Conservation (phyloP, 768 basidiomycete genomes). For the Serendipita sp. region DNA sequence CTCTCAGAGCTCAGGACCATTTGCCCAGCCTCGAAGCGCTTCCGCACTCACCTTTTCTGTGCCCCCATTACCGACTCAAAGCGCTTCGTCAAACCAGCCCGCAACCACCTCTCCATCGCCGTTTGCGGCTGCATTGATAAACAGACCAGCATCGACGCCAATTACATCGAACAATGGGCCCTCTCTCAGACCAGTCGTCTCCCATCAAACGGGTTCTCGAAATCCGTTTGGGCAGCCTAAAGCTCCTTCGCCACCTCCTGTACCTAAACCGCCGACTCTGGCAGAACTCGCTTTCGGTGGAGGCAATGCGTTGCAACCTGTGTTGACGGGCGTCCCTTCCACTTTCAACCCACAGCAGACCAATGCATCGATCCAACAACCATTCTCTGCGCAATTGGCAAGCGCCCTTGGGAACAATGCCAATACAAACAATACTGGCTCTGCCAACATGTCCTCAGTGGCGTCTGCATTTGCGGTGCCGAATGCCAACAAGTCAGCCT, state of each 20-base stretch:
- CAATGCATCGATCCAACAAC: neutral
- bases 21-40: slow-evolving; percentile 11
- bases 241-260: slow-evolving; percentile 36
- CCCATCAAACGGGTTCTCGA: slow-evolving; percentile 84
- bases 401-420: neutral
- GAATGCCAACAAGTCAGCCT: neutral
- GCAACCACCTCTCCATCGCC: slow-evolving; percentile 13
- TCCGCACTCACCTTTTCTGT: slow-evolving; percentile 10
- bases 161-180: slow-evolving; percentile 29
- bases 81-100: slow-evolving; percentile 15
- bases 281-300: slow-evolving; percentile 55
- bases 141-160: slow-evolving; percentile 60
- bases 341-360: slow-evolving; percentile 3
- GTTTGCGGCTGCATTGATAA: slow-evolving; percentile 23
- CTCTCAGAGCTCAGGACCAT: neutral
- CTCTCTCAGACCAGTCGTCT: slow-evolving; percentile 47
- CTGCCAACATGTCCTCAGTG: slow-evolving; percentile 8
- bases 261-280: slow-evolving; percentile 66
- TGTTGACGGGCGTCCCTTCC: neutral
- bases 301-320: slow-evolving; percentile 12
- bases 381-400: neutral
- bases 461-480: slow-evolving; percentile 15
- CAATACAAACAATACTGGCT: neutral
- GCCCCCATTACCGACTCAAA: slow-evolving; percentile 14
- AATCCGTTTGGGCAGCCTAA: slow-evolving; percentile 85